A percentile compares a stretch with the other conserved stretches of the same genome.
Evolutionary conservation across 2,329 filamentous ascomycete species (phyloP).

Genomic region (Rachicladosporium sp.): DNA sequence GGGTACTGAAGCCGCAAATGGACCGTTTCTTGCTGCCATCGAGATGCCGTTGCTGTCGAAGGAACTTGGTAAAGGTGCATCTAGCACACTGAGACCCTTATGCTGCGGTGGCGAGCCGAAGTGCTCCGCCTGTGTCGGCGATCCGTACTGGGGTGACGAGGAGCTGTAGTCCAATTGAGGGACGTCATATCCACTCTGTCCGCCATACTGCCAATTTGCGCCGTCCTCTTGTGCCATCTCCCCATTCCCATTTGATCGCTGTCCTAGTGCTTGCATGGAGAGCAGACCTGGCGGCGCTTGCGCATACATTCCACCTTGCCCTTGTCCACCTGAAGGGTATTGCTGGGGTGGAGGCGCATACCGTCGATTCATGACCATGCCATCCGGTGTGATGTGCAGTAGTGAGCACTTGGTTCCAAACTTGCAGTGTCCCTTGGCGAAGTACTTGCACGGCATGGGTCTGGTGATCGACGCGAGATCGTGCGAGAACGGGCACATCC

Average conservation of each 20-base stretch:
- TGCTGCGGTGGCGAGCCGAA: constrained; percentile 56
- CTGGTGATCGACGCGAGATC: constrained; percentile 75
- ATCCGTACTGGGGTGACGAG: constrained; percentile 59
- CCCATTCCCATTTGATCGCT: constrained; percentile 11
- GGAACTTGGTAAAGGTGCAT: constrained; percentile 87
- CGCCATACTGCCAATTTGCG: constrained; percentile 15
- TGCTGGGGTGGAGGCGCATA: constrained; percentile 9
- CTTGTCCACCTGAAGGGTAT: no score
- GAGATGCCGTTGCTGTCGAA: constrained; percentile 96
- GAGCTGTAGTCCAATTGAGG: constrained; percentile 44
- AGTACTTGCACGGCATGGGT: constrained; percentile 91
- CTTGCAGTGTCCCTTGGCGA: constrained; percentile 98
- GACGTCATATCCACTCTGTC: constrained; percentile 16
- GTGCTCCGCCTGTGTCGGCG: constrained; percentile 64
- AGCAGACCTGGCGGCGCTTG: constrained; percentile 21
- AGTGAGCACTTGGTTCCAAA: constrained; percentile 97
- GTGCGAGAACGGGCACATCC: constrained; percentile 92
- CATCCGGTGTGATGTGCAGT: constrained; percentile 88
- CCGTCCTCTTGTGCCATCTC: constrained; percentile 14
- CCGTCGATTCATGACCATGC: constrained; percentile 70
- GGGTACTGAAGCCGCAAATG: constrained; percentile 84
- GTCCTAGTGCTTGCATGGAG: constrained; percentile 24
- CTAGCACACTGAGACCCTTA: constrained; percentile 69
- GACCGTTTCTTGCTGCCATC: constrained; percentile 76
- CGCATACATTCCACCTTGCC: no score